phyloP scores from a whole-genome alignment of 371 early-diverging fungal genomes.

The Capillidium rhysosporum region DNA sequence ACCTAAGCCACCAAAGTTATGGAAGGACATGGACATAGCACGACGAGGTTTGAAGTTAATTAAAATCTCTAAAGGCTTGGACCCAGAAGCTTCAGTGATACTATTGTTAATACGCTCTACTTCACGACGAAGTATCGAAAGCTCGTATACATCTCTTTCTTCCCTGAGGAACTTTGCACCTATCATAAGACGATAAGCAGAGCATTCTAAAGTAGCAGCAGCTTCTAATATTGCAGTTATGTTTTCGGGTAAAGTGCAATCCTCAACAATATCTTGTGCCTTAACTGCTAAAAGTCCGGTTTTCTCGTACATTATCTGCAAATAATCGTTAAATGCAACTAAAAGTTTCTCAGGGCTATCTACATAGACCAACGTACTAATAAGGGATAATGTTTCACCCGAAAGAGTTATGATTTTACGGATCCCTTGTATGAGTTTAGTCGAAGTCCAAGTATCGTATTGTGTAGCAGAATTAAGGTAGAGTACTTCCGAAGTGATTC shows the following conservation, averaged over 20 bases:
- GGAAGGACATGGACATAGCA: slow-evolving; percentile 8
- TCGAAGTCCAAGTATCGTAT: neutral
- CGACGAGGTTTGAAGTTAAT: slow-evolving; percentile 5
- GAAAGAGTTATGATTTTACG: slow-evolving; percentile 9
- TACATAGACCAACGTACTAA: slow-evolving; percentile 8
- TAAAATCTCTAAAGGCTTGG: neutral
- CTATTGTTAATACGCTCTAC: slow-evolving; percentile 1
- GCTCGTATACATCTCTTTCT: slow-evolving; percentile 16
- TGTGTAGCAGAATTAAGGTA: neutral
- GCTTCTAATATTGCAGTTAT: slow-evolving; percentile 12
- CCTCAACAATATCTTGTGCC: slow-evolving; percentile 3
- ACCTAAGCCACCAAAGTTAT: neutral
- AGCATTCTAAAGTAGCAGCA: slow-evolving; percentile 15
- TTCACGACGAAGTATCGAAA: slow-evolving; percentile 8
- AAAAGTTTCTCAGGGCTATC: neutral
- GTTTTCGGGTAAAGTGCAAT: slow-evolving; percentile 8
- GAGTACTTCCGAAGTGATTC: neutral
- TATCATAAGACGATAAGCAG: slow-evolving; percentile 14
- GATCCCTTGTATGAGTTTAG: neutral
- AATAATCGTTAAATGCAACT: neutral
- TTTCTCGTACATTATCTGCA: slow-evolving; percentile 13
- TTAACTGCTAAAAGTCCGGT: slow-evolving; percentile 14
- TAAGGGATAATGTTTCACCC: slow-evolving; percentile 14
- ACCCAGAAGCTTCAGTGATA: slow-evolving; percentile 6
- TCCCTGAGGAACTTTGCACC: slow-evolving; percentile 14